Base-by-base conservation (phyloP, 2,329 filamentous ascomycete genomes). In the Beauveria sp. region DNA sequence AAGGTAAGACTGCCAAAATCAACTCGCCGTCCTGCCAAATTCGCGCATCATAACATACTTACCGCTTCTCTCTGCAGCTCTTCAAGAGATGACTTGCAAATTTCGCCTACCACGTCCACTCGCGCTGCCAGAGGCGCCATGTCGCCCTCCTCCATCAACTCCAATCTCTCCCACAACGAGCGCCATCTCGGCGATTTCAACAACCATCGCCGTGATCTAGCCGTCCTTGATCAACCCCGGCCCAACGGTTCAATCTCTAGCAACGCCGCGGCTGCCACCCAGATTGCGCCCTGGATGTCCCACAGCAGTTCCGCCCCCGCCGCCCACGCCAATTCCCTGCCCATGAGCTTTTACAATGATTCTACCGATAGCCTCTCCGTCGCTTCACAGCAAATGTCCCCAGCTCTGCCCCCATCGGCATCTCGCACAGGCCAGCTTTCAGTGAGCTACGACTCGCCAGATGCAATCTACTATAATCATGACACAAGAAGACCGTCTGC, bases 401-500 rank as follows among this genome's bases (percentile, higher is more conserved):
- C 90, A 1, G 83, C 84, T 60, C 87, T 88, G 69, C 83, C 87
- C 45, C 81, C 85, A 2, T 43, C 69, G 34, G 68, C 64, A 57
- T 66, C 65, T 63, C 71, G 67, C 64, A 69, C 67, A 65, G 71
- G 70, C 61, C 56, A 64, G 62, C 67, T 71, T 52, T 64, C 71
- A 60, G 81, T 79, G 64, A 79, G 80, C 64, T 84, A 81, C 67
- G 88, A 90, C 57, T 84, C 84, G 4, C 80, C 84, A 9, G 87
- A 88, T 58, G 74, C 77, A 48, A 76, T 83, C 50, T 87, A 83
- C 69, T 85, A 83, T 69, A 78, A 78, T 64, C 78, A 80, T 63
- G 90, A 96, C 70, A 88, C 90, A 67, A 82, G 95, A 65, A 84
- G 93, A 55, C 93, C 93, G 2, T 98, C 95, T 4, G 83, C 91